phyloP scores from a whole-genome alignment of 73 alveolate species.

The Paramecium sonneborni region DNA sequence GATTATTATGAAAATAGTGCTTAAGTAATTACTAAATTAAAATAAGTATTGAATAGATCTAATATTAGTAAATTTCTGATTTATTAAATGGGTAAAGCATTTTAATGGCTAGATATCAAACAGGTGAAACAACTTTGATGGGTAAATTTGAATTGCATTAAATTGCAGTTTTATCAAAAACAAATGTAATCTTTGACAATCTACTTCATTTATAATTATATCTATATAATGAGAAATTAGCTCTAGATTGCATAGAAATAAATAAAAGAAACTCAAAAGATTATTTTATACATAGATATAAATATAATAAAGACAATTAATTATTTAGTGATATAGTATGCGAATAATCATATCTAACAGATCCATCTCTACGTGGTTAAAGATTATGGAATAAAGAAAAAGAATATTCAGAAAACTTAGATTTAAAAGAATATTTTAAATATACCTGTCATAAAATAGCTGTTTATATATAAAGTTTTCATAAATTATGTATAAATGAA shows the following conservation, averaged over 20 bases:
- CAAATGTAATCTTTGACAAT: neutral
- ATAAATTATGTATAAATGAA: neutral
- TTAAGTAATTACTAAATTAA: neutral
- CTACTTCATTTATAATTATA: conserved; percentile 42
- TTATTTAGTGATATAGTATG: neutral
- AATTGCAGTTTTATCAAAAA: neutral
- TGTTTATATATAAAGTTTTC: conserved; percentile 12
- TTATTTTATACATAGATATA: neutral
- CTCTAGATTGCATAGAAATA: neutral
- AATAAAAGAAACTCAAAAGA: conserved; percentile 32
- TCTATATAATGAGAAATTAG: neutral
- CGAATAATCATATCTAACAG: neutral
- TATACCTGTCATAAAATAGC: conserved; percentile 46
- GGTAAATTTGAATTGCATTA: neutral
- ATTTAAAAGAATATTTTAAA: neutral
- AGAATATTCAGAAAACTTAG: neutral
- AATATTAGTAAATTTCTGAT: neutral
- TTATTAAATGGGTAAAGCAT: neutral
- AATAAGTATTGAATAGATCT: neutral
- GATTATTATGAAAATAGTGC: neutral
- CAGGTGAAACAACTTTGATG: neutral
- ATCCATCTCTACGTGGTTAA: conserved; percentile 21
- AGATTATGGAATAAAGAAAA: neutral
- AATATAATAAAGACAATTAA: neutral
- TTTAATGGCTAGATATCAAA: conserved; percentile 25